Evolutionary conservation across 164 flowering plant species (phyloP).

Genomic region (Sextonia rubra): DNA sequence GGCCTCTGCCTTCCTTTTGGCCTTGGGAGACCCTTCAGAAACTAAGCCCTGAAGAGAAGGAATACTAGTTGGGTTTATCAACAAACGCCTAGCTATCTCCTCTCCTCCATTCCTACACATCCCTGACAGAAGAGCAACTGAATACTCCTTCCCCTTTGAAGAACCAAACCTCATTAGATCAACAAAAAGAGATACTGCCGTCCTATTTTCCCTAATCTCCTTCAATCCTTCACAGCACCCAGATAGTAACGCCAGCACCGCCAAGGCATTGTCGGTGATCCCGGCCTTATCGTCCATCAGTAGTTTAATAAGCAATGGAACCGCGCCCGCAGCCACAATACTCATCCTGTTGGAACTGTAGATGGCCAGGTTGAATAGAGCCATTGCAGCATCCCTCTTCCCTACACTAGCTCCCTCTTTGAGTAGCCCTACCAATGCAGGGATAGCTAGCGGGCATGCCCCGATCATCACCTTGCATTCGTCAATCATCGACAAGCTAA

Average conservation of each 20-base stretch:
- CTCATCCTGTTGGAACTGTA: slow-evolving; percentile 42
- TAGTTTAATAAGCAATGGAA: slow-evolving; percentile 49
- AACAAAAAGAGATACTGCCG: slow-evolving; percentile 42
- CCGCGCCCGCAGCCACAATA: slow-evolving; percentile 48
- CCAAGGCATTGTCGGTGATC: slow-evolving; percentile 62
- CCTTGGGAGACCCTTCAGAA: slow-evolving; percentile 51
- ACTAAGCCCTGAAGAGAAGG: slow-evolving; percentile 56
- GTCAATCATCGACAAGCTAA: slow-evolving; percentile 63
- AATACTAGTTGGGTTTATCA: slow-evolving; percentile 51
- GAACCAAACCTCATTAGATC: slow-evolving; percentile 66
- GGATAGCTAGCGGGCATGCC: slow-evolving; percentile 47
- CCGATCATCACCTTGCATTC: slow-evolving; percentile 64
- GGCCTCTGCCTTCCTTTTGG: slow-evolving; percentile 66
- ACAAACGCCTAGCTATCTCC: slow-evolving; percentile 40
- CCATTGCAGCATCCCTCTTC: slow-evolving; percentile 75
- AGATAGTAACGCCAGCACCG: slow-evolving; percentile 42
- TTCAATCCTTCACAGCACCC: slow-evolving; percentile 49
- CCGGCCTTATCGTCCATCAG: slow-evolving; percentile 64
- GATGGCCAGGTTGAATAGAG: slow-evolving; percentile 54
- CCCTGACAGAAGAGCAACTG: slow-evolving; percentile 52
- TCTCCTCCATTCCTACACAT: slow-evolving; percentile 69
- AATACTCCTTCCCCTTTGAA: slow-evolving; percentile 64
- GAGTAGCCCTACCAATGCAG: slow-evolving; percentile 46
- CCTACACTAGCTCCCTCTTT: slow-evolving; percentile 61
- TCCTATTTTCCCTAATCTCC: slow-evolving; percentile 40